phyloP scores from a whole-genome alignment of 2,329 filamentous ascomycete genomes.

The Trichoderma lentiforme region DNA sequence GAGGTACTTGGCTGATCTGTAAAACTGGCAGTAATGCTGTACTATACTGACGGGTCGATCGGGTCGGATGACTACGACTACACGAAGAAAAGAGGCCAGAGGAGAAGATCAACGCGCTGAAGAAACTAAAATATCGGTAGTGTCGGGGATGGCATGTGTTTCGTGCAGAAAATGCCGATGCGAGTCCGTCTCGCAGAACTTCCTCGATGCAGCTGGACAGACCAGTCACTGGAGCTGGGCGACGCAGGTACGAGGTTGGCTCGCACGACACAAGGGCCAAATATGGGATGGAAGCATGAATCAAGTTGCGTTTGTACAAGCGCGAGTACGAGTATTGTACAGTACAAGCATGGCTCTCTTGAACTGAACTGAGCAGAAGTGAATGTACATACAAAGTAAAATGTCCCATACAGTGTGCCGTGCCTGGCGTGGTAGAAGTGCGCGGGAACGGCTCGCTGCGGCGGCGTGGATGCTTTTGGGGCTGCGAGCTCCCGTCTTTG shows the following conservation, averaged over 20 bases:
- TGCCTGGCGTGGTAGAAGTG: conserved; percentile 16
- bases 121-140: background rate
- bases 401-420: conserved; percentile 15
- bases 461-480: conserved; percentile 14
- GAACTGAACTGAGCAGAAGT: background rate
- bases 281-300: background rate
- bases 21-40: background rate
- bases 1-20: background rate
- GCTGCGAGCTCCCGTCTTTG: conserved; percentile 19
- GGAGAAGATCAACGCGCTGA: background rate
- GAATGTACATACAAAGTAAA: background rate
- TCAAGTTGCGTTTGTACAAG: too few species aligned
- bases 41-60: background rate
- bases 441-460: conserved; percentile 19
- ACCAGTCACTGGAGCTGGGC: background rate
- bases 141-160: background rate
- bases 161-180: background rate
- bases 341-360: background rate
- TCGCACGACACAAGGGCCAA: background rate
- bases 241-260: conserved; percentile 11
- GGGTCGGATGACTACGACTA: background rate
- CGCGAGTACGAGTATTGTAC: background rate
- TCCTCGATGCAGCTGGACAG: background rate
- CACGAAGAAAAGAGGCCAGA: background rate
- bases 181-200: background rate